These are phyloP conservation scores for Hammondia hammondi DNA, from an alignment of 169 alveolate species.

Conservation along the genomic window DNA sequence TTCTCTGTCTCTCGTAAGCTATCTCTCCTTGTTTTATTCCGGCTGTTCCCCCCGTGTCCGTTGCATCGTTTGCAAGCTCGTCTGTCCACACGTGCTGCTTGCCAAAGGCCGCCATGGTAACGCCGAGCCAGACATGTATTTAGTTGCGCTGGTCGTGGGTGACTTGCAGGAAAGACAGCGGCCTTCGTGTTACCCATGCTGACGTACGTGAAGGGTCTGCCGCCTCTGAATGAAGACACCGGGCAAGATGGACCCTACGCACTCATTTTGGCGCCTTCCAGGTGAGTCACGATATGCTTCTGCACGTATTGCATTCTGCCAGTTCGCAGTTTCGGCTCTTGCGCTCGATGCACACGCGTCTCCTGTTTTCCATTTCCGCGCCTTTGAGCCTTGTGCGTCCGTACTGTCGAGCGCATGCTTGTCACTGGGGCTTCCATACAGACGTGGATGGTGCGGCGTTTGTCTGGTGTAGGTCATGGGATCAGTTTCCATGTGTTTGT, in stretches of 20 bases:
- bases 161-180: slow-evolving; percentile 91
- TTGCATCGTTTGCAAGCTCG: background rate
- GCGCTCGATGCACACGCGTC: background rate
- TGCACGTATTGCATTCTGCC: background rate
- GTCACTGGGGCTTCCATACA: no score
- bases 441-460: no score
- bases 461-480: no score
- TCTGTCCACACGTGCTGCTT: background rate
- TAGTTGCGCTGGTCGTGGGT: background rate
- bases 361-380: background rate
- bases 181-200: slow-evolving; percentile 97
- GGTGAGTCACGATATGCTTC: slow-evolving; percentile 56
- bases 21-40: no score
- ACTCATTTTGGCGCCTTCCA: slow-evolving; percentile 93
- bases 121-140: background rate
- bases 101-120: background rate
- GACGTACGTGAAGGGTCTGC: slow-evolving; percentile 87
- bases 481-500: no score
- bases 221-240: slow-evolving; percentile 91
- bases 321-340: slow-evolving; percentile 18
- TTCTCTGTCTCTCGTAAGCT: no score
- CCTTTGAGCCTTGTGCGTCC: background rate
- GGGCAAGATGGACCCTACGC: slow-evolving; percentile 96
- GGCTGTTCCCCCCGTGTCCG: no score
- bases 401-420: no score